phyloP scores from a whole-genome alignment of 805 yeast species.

The Candida glaebosa region DNA sequence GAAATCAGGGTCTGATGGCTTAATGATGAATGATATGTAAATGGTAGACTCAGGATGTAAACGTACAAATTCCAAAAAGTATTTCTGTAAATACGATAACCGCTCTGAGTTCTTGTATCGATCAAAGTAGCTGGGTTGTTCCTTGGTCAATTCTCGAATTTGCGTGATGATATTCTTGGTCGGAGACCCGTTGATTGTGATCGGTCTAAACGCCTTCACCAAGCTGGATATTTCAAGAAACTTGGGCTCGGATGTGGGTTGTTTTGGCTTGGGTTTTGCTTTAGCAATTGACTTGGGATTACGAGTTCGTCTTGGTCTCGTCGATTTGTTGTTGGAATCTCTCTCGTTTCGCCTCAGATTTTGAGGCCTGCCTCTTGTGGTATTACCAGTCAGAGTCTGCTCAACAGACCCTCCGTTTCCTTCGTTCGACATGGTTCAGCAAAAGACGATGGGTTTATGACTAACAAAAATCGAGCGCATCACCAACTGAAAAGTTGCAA shows the following conservation, averaged over 20 bases:
- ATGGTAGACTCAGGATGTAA: conserved; percentile 18
- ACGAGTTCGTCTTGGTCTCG: not conserved
- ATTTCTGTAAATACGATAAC: conserved; percentile 13
- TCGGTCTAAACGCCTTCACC: conserved; percentile 25
- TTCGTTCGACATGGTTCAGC: not conserved
- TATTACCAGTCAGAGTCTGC: not conserved
- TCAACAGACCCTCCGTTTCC: not conserved
- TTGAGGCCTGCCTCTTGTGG: not conserved
- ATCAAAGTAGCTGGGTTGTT: conserved; percentile 9
- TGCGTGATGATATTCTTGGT: conserved; percentile 7
- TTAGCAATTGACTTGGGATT: not conserved
- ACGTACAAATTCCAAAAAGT: conserved; percentile 15
- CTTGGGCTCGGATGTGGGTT: conserved; percentile 18
- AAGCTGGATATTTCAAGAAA: conserved; percentile 32
- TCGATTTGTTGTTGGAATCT: not conserved
- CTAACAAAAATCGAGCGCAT: not conserved
- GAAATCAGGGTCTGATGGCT: conserved; percentile 71
- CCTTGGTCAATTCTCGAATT: conserved; percentile 6
- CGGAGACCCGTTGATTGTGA: conserved; percentile 35
- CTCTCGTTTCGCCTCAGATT: not conserved
- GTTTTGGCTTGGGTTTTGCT: conserved; percentile 2
- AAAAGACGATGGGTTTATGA: not conserved
- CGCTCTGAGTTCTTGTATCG: conserved; percentile 9
- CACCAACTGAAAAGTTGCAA: not conserved
- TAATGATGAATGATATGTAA: conserved; percentile 43